A percentile compares a stretch with the other conserved stretches of the same genome.
Evolutionary conservation across 208 protist genomes (phyloP).

Genomic region (Acanthamoeba sp.): DNA sequence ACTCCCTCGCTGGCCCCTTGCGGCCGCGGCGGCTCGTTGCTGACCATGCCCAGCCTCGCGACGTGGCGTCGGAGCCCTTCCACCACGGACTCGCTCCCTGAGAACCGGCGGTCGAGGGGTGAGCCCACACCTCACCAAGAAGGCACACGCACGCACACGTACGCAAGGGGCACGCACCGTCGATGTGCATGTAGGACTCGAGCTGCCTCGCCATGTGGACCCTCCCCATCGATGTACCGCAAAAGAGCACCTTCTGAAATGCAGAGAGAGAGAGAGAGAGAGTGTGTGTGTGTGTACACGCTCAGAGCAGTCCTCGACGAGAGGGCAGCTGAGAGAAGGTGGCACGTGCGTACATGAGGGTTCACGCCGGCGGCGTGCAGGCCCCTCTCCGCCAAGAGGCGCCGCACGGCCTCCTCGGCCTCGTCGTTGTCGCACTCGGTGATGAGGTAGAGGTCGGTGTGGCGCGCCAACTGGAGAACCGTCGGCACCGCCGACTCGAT

Average conservation of each 20-base stretch:
- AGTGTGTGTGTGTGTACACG: too few relatives aligned
- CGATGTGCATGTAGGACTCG: slow-evolving; percentile 24
- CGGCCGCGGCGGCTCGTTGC: not conserved
- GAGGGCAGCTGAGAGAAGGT: too few relatives aligned
- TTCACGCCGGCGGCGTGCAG: not conserved
- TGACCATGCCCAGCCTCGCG: not conserved
- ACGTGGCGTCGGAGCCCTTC: not conserved
- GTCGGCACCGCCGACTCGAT: not conserved
- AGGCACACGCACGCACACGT: not conserved
- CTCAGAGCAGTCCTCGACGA: too few relatives aligned
- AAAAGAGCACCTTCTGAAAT: slow-evolving; percentile 7
- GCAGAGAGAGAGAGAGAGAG: not conserved
- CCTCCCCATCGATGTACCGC: not conserved
- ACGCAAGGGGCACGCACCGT: not conserved
- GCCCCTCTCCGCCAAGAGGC: not conserved
- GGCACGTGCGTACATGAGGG: not conserved
- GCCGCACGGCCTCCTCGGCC: not conserved
- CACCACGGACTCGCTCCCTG: not conserved
- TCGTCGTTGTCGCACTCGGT: slow-evolving; percentile 5
- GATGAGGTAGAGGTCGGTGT: slow-evolving; percentile 2
- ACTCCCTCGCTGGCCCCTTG: not conserved
- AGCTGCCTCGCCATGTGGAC: not conserved
- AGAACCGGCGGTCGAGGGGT: not conserved
- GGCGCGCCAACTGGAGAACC: not conserved
- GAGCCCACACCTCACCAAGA: not conserved